Evolutionary conservation across 768 basidiomycete genomes (phyloP).

Genomic region (Mycena capillaripes): DNA sequence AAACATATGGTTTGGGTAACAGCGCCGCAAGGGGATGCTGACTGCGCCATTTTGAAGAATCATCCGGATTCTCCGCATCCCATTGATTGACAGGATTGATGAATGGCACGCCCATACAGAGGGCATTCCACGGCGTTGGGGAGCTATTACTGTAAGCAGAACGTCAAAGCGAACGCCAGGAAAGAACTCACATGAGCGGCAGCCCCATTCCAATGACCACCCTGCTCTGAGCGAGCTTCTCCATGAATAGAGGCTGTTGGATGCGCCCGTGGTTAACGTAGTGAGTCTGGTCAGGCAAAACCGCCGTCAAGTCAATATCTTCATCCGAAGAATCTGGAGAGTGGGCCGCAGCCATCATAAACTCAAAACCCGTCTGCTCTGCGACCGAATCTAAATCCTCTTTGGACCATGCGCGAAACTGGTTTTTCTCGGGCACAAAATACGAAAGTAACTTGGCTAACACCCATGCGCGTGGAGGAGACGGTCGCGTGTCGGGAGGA

Average conservation of each 20-base stretch:
- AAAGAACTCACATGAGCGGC: slow-evolving; percentile 18
- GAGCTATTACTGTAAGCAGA: slow-evolving; percentile 8
- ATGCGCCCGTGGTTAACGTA: neutral
- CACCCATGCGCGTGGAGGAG: slow-evolving; percentile 22
- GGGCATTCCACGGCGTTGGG: slow-evolving; percentile 27
- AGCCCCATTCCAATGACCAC: slow-evolving; percentile 25
- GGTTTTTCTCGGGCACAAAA: neutral
- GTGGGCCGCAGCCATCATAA: neutral
- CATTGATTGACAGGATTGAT: slow-evolving; percentile 21
- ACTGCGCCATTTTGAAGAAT: slow-evolving; percentile 1
- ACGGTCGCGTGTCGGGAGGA: neutral
- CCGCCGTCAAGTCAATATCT: neutral
- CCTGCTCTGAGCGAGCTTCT: neutral
- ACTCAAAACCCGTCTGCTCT: neutral
- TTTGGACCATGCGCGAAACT: neutral
- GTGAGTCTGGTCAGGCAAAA: neutral
- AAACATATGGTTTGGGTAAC: slow-evolving; percentile 22
- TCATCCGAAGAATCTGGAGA: neutral
- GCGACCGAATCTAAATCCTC: neutral
- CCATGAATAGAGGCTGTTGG: neutral
- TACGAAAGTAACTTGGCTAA: slow-evolving; percentile 23
- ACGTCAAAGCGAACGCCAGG: too few relatives aligned
- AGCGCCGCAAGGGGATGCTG: slow-evolving; percentile 14
- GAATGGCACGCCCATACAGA: slow-evolving; percentile 28
- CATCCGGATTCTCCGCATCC: slow-evolving; percentile 8